A percentile compares a stretch with the other conserved stretches of the same genome.
Conservation (phyloP, 371 early-diverging fungal species). For the Choanephora cucurbitarum region DNA sequence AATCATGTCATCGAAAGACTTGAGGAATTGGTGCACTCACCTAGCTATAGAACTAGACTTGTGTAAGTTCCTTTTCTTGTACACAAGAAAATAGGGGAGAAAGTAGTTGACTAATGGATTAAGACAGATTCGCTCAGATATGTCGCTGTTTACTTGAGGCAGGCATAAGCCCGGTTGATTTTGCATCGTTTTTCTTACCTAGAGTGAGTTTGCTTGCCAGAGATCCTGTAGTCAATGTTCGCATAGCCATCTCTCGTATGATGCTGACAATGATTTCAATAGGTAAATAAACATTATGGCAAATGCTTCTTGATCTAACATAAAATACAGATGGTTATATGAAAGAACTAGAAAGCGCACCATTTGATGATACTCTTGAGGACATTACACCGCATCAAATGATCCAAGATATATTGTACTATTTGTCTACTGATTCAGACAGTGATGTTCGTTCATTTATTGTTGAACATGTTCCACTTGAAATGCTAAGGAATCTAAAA, state of each 20-base stretch:
- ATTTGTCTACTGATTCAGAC: constrained; percentile 35
- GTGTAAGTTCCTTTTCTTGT: constrained; percentile 16
- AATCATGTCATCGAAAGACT: constrained; percentile 33
- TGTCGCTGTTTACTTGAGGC: constrained; percentile 40
- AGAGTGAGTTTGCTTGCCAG: constrained; percentile 32
- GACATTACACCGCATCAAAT: constrained; percentile 25
- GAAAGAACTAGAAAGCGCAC: constrained; percentile 9
- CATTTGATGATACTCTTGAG: constrained; percentile 8
- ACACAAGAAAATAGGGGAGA: neutral
- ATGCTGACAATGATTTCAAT: constrained; percentile 31
- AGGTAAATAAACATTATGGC: constrained; percentile 24
- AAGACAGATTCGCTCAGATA: constrained; percentile 41
- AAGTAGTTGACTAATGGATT: neutral
- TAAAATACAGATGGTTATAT: constrained; percentile 9
- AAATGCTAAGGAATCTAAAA: neutral
- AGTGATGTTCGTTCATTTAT: constrained; percentile 37
- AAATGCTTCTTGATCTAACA: neutral
- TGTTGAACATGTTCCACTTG: constrained; percentile 25
- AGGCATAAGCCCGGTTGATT: constrained; percentile 41
- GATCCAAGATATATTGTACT: constrained; percentile 35
- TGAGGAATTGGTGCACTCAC: constrained; percentile 27
- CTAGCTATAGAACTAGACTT: constrained; percentile 28
- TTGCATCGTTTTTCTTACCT: constrained; percentile 47
- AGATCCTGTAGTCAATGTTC: constrained; percentile 46
- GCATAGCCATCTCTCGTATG: constrained; percentile 39